Evolutionary conservation across 306 rosid genomes (phyloP), one percentile per base, ranked within the genome.

Genomic region (Fagus crenata): DNA sequence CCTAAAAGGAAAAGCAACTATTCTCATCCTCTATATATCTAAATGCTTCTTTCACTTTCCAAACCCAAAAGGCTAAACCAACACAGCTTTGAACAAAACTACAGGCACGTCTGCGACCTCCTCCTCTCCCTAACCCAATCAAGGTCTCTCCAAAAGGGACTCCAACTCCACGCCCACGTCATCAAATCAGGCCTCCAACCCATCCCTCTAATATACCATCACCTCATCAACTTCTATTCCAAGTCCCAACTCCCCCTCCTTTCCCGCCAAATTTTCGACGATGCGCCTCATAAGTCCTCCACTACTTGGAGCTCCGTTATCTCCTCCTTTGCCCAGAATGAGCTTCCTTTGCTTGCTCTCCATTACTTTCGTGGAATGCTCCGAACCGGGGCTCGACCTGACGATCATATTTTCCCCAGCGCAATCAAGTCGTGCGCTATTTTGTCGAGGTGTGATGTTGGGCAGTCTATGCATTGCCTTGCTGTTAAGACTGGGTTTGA

Each of bases 271-370:
- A 78, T 89, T 61, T 92, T 90, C 67, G 61, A 87, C 6, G 87
- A 87, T 15, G 67, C 89, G 9, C 85, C 92, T 0, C 76, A 42
- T 0, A 83, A 73, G 39, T 83, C 95, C 0, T 63, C 91, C 58
- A 89, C 97, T 37, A 94, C 96, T 35, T 90, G 95, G 97, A 92
- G 97, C 77, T 92, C 98, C 1, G 75, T 89, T 14, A 88, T 90
- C 72, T 89, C 98, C 32, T 86, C 93, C 2, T 87, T 90, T 55
- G 87, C 97, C 42, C 93, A 92, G 73, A 92, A 90, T 77, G 96
- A 94, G 69, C 91, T 83, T 36, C 98, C 95, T 0, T 4, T 54
- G 6, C 85, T 78, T 31, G 93, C 95, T 60, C 88, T 92, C 9
- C 69, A 78, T 22, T 85, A 70, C 73, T 92, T 90, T 68, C 95